Evolutionary conservation across 108 stramenopile species (phyloP), one percentile per base, ranked within the genome.

Genomic region (Cyclostephanos tholiformis): DNA sequence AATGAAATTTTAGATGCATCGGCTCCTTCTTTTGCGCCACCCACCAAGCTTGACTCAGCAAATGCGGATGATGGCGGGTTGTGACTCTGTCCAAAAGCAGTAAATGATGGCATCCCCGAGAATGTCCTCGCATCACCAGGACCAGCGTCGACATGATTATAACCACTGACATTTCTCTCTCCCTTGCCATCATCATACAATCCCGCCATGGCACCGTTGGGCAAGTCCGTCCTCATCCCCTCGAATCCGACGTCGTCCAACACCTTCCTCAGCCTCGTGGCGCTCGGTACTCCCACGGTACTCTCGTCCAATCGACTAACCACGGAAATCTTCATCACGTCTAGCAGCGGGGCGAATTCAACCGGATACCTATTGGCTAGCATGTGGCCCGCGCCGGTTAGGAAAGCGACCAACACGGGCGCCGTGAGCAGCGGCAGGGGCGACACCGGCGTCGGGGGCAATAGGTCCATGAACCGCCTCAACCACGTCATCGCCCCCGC

Each of bases 381-480:
- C 94, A 95, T 95, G 76, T 92, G 90, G 26, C 94, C 94, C 1
- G 94, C 91, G 25, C 85, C 90, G 0, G 91, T 87, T 41, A 95
- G 62, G 65, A 95, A 95, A 6, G 91, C 87, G 50, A 85, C 88
- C 19, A 95, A 81, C n/a, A 95, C 91, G 3, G 94, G 91, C 22
- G 94, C 91, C 2, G 91, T 92, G 48, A 86, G 30, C 19, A 95
- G 63, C 6, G 94, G 91, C 4, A 95, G 72, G 0, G 91, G 88
- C 12, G 85, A 51, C 1, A 66, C 61, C n/a, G 86, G 85, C 50
- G 89, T 48, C 1, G 72, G 74, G 0, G 93, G 93, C 11, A 95
- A 55, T 1, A 86, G 50, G 39, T 84, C 83, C 22, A 95, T 44
- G 79, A 95, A 95, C 46, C 94, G 88, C 35, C 71, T 62, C 17